phyloP scores from a whole-genome alignment of 208 protist species.

The Novymonas esmeraldas region DNA sequence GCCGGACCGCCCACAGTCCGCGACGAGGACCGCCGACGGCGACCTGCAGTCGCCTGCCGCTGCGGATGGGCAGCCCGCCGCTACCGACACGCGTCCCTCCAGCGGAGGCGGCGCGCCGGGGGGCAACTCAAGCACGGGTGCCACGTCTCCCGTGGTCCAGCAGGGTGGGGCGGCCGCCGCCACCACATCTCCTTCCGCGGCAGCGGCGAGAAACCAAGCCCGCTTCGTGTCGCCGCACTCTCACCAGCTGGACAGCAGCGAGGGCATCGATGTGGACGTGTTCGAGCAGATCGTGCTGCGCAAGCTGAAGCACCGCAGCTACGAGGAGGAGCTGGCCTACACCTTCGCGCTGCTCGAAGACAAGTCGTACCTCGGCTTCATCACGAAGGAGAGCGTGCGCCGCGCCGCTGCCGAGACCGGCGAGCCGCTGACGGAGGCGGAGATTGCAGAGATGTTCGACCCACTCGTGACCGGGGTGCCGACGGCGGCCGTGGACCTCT shows the following conservation, averaged over 20 bases:
- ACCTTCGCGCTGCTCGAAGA: conserved; percentile 82
- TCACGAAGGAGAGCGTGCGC: conserved; percentile 81
- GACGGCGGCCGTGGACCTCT: conserved; percentile 70
- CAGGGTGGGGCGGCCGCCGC: not conserved
- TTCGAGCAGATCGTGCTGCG: conserved; percentile 80
- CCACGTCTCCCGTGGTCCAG: not conserved
- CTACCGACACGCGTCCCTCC: not conserved
- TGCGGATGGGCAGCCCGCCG: not conserved
- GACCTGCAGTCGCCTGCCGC: not conserved
- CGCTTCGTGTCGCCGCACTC: conserved; percentile 15
- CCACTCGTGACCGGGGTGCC: conserved; percentile 74
- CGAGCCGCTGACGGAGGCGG: conserved; percentile 77
- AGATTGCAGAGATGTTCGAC: conserved; percentile 88
- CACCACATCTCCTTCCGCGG: not conserved
- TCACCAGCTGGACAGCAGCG: conserved; percentile 38
- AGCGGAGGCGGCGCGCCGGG: not conserved
- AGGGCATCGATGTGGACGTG: conserved; percentile 61
- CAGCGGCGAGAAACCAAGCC: not conserved
- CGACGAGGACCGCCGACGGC: not conserved
- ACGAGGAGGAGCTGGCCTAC: conserved; percentile 73
- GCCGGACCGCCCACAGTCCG: not conserved
- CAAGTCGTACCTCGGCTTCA: conserved; percentile 74
- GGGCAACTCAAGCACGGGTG: not conserved
- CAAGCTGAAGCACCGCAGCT: conserved; percentile 63
- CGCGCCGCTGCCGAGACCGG: conserved; percentile 53